Percentiles rank a stretch among this genome's conserved stretches.
phyloP scores from a whole-genome alignment of 768 basidiomycete species.

The Lactarius sanguifluus region DNA sequence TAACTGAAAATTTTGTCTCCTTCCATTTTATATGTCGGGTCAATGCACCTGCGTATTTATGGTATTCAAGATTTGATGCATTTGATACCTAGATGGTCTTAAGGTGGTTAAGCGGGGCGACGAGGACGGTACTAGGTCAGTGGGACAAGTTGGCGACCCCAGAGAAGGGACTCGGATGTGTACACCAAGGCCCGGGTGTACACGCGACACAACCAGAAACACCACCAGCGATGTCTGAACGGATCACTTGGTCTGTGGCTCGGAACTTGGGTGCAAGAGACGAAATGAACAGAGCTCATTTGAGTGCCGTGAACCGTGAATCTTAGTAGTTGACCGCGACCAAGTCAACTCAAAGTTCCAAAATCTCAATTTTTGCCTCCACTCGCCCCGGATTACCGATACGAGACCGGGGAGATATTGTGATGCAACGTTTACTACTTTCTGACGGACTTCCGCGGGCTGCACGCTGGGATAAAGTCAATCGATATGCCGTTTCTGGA shows the following conservation, averaged over 20 bases:
- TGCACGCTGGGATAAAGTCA: constrained; percentile 15
- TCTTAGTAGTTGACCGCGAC: too few relatives aligned
- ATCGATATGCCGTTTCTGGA: constrained; percentile 18
- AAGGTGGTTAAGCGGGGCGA: constrained; percentile 92
- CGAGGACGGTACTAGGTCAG: constrained; percentile 41
- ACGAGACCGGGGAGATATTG: too few relatives aligned
- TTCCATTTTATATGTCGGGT: background rate
- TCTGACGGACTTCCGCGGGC: constrained; percentile 21
- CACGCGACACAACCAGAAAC: constrained; percentile 90
- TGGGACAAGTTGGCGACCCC: constrained; percentile 3
- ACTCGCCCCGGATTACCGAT: too few relatives aligned
- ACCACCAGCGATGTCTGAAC: constrained; percentile 89
- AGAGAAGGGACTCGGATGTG: constrained; percentile 9
- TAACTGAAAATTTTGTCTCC: background rate
- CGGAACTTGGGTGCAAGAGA: constrained; percentile 37
- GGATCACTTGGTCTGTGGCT: constrained; percentile 47
- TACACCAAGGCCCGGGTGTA: constrained; percentile 25
- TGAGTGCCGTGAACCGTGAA: too few relatives aligned
- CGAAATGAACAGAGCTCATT: constrained; percentile 53
- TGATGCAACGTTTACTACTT: background rate
- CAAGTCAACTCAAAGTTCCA: background rate
- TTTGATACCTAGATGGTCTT: constrained; percentile 89
- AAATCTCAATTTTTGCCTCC: too few relatives aligned
- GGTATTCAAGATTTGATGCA: constrained; percentile 78
- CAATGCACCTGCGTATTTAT: constrained; percentile 72